These are phyloP conservation scores for Eucommia ulmoides DNA, from an alignment of 257 asterid species.

Conservation along the genomic window DNA sequence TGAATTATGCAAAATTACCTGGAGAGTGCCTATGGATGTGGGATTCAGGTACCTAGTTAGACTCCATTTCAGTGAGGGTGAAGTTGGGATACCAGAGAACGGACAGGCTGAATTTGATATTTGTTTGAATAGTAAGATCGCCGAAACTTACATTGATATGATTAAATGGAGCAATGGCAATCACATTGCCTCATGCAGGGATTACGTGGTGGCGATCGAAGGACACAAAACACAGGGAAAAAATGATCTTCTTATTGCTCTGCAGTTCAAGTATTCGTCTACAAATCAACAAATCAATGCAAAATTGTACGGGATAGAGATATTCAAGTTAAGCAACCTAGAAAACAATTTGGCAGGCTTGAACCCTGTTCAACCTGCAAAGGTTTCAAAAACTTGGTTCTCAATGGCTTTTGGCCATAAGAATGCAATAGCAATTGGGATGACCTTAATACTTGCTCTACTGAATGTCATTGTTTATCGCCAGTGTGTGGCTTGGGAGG, in stretches of 20 bases:
- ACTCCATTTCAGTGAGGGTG: conserved; percentile 51
- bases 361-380: conserved; percentile 61
- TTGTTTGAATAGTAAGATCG: conserved; percentile 35
- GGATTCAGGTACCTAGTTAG: conserved; percentile 48
- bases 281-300: conserved; percentile 45
- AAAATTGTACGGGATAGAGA: conserved; percentile 74
- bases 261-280: conserved; percentile 35
- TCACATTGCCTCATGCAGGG: conserved; percentile 47
- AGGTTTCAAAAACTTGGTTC: conserved; percentile 6
- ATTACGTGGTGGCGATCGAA: conserved; percentile 48
- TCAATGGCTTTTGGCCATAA: conserved; percentile 24
- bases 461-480: conserved; percentile 29
- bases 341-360: conserved; percentile 69
- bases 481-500: conserved; percentile 68
- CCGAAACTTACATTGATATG: conserved; percentile 28
- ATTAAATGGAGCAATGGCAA: conserved; percentile 31
- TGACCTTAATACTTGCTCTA: conserved; percentile 51
- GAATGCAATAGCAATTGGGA: conserved; percentile 32
- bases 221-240: conserved; percentile 42
- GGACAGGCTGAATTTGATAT: conserved; percentile 36
- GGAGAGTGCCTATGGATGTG: conserved; percentile 37
- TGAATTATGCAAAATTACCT: conserved; percentile 30
- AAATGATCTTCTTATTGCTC: conserved; percentile 61
- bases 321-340: conserved; percentile 50
- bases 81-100: conserved; percentile 9